Percentiles rank a stretch among this genome's conserved stretches.
Evolutionary conservation across 2,329 filamentous ascomycete genomes (phyloP).

Genomic region (Penicillium polonicum): DNA sequence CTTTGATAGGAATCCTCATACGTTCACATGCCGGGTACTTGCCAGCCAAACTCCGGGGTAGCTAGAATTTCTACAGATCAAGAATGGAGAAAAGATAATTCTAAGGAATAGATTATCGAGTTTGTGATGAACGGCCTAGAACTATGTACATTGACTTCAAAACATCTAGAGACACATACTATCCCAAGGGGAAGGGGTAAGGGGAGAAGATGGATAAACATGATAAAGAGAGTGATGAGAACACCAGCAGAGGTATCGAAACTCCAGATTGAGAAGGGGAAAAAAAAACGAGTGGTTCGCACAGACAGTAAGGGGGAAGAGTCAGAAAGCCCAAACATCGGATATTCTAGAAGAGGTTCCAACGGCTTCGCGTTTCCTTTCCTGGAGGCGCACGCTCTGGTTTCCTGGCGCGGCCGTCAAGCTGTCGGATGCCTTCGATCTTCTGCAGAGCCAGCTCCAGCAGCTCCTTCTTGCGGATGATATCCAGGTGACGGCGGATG

Average conservation of each 20-base stretch:
- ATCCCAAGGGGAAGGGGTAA: constrained; percentile 2
- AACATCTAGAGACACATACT: constrained; percentile 6
- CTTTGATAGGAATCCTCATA: background rate
- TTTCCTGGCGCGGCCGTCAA: constrained; percentile 68
- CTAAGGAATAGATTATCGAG: background rate
- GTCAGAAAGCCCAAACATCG: background rate
- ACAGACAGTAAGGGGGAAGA: constrained; percentile 1
- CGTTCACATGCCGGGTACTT: background rate
- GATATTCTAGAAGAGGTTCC: constrained; percentile 43
- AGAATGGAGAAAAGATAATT: background rate
- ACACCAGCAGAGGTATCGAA: constrained; percentile 15
- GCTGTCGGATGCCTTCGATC: constrained; percentile 84
- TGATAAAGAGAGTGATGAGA: constrained; percentile 4
- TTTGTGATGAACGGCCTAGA: background rate
- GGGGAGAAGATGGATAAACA: background rate
- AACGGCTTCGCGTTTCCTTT: constrained; percentile 41
- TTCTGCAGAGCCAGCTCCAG: constrained; percentile 91
- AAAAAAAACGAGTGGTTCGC: constrained; percentile 1
- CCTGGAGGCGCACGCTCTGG: constrained; percentile 37
- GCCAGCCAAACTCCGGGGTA: background rate
- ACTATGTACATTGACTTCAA: constrained; percentile 18
- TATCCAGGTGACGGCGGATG: constrained; percentile 82
- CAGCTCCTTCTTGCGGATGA: constrained; percentile 87
- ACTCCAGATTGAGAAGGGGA: constrained; percentile 1
- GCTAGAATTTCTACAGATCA: background rate